Percentiles rank a stretch among this genome's conserved stretches.
Evolutionary conservation across 1,284 basidiomycete species (phyloP).

Genomic region (Caloboletus firmus): DNA sequence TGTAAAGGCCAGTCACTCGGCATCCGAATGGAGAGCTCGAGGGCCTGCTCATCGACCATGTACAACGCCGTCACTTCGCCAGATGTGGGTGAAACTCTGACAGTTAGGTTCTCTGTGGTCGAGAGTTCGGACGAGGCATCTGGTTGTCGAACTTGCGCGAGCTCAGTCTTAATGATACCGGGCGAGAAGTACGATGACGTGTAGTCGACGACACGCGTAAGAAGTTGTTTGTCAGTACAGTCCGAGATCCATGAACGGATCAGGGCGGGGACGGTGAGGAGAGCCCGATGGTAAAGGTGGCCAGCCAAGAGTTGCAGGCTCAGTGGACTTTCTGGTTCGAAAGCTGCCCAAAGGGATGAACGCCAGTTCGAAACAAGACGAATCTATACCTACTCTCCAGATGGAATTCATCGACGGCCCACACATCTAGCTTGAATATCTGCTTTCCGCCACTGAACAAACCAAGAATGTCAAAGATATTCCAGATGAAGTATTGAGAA

Average conservation of each 20-base stretch:
- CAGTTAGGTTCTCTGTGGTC: constrained; percentile 74
- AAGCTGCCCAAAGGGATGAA: constrained; percentile 45
- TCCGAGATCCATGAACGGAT: constrained; percentile 85
- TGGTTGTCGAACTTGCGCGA: constrained; percentile 73
- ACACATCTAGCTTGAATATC: constrained; percentile 76
- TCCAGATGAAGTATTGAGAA: constrained; percentile 68
- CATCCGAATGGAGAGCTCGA: constrained; percentile 88
- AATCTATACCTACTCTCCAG: constrained; percentile 63
- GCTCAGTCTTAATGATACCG: constrained; percentile 81
- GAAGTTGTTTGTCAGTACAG: constrained; percentile 88
- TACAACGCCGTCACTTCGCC: constrained; percentile 83
- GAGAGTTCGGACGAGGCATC: constrained; percentile 62
- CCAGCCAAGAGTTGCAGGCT: constrained; percentile 76
- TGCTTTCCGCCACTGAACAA: constrained; percentile 59
- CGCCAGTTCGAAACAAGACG: neutral
- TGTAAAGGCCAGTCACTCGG: constrained; percentile 92
- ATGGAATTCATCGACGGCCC: constrained; percentile 85
- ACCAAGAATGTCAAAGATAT: constrained; percentile 68
- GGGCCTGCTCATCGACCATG: constrained; percentile 89
- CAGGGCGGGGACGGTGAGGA: constrained; percentile 79
- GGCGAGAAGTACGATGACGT: constrained; percentile 91
- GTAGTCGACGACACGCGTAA: constrained; percentile 72
- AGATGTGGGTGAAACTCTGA: constrained; percentile 71
- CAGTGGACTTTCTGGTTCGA: constrained; percentile 55
- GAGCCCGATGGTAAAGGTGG: constrained; percentile 85